Evolutionary conservation across 192 early-diverging fungal genomes (phyloP).

Genomic region (Diversispora eburnea): DNA sequence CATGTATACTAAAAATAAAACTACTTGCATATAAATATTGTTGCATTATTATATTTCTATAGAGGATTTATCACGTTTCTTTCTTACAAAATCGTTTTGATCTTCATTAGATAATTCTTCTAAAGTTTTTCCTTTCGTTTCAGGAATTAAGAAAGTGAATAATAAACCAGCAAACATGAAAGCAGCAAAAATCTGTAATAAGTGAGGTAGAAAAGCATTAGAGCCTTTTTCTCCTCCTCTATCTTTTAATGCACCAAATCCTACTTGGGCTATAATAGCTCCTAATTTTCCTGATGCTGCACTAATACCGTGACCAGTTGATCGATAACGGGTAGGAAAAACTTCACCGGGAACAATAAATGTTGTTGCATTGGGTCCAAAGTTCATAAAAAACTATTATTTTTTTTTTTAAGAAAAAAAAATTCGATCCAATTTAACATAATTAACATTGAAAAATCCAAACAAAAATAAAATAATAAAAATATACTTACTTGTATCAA

Average conservation of each 20-base stretch:
- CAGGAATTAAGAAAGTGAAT: constrained; percentile 65
- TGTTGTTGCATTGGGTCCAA: constrained; percentile 94
- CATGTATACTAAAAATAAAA: too few relatives aligned
- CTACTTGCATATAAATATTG: too few relatives aligned
- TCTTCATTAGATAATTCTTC: constrained; percentile 64
- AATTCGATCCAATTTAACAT: constrained; percentile 41
- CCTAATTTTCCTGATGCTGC: constrained; percentile 79
- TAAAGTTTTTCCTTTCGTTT: constrained; percentile 72
- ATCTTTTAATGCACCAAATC: constrained; percentile 68
- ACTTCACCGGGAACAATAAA: constrained; percentile 81
- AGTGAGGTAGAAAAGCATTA: constrained; percentile 55
- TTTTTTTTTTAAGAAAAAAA: not conserved
- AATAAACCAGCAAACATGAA: constrained; percentile 73
- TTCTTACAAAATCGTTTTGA: constrained; percentile 26
- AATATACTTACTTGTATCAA: constrained; percentile 26
- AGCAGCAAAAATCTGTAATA: constrained; percentile 70
- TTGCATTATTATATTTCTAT: too few relatives aligned
- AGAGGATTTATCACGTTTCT: too few relatives aligned
- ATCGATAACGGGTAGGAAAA: constrained; percentile 79
- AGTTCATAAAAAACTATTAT: constrained; percentile 85
- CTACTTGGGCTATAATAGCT: constrained; percentile 70
- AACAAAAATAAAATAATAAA: constrained; percentile 67
- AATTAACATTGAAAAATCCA: constrained; percentile 59
- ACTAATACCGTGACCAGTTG: constrained; percentile 76
- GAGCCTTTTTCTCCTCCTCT: constrained; percentile 46